Conservation (phyloP, 73 alveolate genomes). For the Paraurostyla sp. region DNA sequence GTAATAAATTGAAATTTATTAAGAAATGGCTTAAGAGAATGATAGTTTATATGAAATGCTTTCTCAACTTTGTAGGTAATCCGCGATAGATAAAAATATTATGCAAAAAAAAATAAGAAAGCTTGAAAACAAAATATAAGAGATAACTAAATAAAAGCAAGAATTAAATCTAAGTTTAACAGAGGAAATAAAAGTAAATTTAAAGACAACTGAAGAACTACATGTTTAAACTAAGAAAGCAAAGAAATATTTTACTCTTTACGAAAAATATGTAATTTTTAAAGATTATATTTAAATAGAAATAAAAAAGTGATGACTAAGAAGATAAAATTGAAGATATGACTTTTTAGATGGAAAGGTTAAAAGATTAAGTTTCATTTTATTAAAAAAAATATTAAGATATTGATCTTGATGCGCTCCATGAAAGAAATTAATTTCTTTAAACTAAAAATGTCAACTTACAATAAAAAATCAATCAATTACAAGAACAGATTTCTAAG, state of each 20-base stretch:
- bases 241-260: not conserved
- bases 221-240: not conserved
- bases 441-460: slow-evolving; percentile 16
- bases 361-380: not conserved
- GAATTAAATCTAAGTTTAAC: not conserved
- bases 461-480: not conserved
- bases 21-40: not conserved
- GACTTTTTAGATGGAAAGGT: not conserved
- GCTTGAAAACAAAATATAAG: not conserved
- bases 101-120: not conserved
- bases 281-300: not conserved
- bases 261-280: not conserved
- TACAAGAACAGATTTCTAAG: not conserved
- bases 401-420: slow-evolving; percentile 29
- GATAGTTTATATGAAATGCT: not conserved
- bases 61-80: not conserved
- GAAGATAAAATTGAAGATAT: not conserved
- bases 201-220: not conserved
- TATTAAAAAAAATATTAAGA: slow-evolving; percentile 2
- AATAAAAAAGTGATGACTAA: not conserved
- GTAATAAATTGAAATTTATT: not conserved
- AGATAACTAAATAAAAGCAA: not conserved
- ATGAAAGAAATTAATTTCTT: not conserved
- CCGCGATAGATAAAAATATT: not conserved
- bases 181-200: not conserved